Conservation (phyloP, 176 grass and related monocot species). For the Oryza rufipogon region DNA sequence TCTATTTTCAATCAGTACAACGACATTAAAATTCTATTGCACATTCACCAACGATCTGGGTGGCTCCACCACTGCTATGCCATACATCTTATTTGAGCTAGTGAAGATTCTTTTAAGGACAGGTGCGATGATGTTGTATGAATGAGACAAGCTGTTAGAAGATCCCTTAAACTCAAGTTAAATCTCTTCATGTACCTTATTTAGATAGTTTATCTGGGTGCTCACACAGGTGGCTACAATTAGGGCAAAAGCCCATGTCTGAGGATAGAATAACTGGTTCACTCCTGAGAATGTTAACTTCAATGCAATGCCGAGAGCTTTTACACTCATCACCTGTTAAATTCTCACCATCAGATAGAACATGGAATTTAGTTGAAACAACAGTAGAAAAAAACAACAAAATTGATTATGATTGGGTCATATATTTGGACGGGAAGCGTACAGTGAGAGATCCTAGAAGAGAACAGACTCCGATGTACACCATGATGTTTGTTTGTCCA, state of each 20-base stretch:
- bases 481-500: conserved; percentile 95
- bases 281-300: conserved; percentile 95
- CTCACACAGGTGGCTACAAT: conserved; percentile 75
- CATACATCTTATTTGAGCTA: background rate
- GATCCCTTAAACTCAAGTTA: conserved; percentile 7
- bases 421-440: conserved; percentile 31
- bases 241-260: conserved; percentile 88
- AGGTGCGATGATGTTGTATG: conserved; percentile 5
- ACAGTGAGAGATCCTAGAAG: conserved; percentile 92
- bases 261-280: conserved; percentile 86
- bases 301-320: conserved; percentile 90
- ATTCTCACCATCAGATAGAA: conserved; percentile 39
- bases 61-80: background rate
- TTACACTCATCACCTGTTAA: conserved; percentile 89
- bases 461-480: conserved; percentile 93
- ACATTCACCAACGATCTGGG: too few relatives aligned
- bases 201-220: conserved; percentile 95
- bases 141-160: background rate
- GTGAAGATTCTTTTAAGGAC: background rate
- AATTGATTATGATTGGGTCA: conserved; percentile 20
- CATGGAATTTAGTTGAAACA: conserved; percentile 20
- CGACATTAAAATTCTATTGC: too few relatives aligned
- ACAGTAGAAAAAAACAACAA: conserved; percentile 25
- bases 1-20: too few relatives aligned
- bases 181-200: conserved; percentile 56